phyloP scores from a whole-genome alignment of 2,329 filamentous ascomycete genomes.

The Epicoccum sorghinum region DNA sequence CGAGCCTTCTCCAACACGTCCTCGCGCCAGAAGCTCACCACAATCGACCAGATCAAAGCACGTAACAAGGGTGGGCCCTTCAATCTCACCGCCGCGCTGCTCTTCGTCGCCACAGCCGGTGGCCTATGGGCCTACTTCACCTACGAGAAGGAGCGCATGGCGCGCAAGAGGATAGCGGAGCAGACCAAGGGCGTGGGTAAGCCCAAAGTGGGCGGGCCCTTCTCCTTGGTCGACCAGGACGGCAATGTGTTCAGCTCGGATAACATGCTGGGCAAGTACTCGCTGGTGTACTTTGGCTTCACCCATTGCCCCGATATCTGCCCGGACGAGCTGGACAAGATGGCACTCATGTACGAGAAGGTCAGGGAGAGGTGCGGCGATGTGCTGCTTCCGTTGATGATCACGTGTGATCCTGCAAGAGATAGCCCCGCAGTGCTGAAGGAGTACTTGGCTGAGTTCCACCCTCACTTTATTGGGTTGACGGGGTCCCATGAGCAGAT shows the following conservation, averaged over 20 bases:
- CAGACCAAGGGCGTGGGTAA: conserved; percentile 90
- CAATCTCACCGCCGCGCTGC: conserved; percentile 84
- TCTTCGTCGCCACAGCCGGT: conserved; percentile 81
- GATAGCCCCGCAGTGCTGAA: conserved; percentile 86
- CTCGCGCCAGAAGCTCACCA: conserved; percentile 40
- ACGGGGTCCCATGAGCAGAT: conserved; percentile 94
- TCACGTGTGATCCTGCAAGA: conserved; percentile 92
- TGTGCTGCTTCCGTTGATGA: conserved; percentile 79
- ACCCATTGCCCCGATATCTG: conserved; percentile 98
- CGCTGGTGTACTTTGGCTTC: conserved; percentile 95
- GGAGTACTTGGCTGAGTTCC: conserved; percentile 89
- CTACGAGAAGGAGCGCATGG: conserved; percentile 88
- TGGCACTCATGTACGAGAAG: conserved; percentile 90
- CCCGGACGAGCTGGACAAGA: conserved; percentile 98
- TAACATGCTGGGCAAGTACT: conserved; percentile 86
- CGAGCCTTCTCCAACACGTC: conserved; percentile 39
- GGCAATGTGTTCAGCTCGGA: conserved; percentile 77
- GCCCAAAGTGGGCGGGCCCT: conserved; percentile 90
- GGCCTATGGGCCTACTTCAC: conserved; percentile 90
- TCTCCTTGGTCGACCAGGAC: conserved; percentile 81
- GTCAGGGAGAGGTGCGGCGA: conserved; percentile 57
- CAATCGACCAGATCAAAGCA: conserved; percentile 44
- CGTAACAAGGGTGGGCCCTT: conserved; percentile 68
- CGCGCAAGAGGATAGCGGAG: conserved; percentile 86
- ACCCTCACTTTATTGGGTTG: conserved; percentile 81